A percentile compares a stretch with the other conserved stretches of the same genome.
phyloP scores from a whole-genome alignment of 2,329 filamentous ascomycete genomes.

The Zelopaecilomyces penicillatus region DNA sequence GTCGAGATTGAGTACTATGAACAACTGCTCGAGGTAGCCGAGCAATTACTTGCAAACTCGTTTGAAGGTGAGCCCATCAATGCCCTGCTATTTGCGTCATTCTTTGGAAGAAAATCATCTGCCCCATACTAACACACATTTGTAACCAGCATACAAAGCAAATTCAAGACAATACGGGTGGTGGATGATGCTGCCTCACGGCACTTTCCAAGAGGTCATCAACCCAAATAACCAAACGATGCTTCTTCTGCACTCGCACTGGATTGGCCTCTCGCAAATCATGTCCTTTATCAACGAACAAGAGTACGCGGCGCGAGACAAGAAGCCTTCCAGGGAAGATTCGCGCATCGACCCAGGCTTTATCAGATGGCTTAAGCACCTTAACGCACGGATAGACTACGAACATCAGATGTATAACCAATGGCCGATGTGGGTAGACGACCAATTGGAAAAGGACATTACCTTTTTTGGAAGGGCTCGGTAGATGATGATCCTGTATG shows the following conservation, averaged over 20 bases:
- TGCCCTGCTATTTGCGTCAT: background rate
- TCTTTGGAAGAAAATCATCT: background rate
- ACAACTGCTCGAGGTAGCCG: constrained; percentile 36
- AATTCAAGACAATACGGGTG: constrained; percentile 43
- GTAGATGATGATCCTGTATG: background rate
- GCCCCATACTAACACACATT: constrained; percentile 1
- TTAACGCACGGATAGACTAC: constrained; percentile 39
- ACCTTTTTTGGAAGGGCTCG: constrained; percentile 33
- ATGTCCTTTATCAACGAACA: constrained; percentile 40
- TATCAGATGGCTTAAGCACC: constrained; percentile 40
- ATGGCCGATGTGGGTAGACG: constrained; percentile 48
- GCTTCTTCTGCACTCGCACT: constrained; percentile 43
- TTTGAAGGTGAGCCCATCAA: constrained; percentile 38
- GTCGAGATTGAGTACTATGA: constrained; percentile 40
- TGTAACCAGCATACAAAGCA: constrained; percentile 38
- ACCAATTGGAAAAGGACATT: constrained; percentile 37
- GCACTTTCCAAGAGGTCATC: constrained; percentile 41
- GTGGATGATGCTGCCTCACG: constrained; percentile 51
- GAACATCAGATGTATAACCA: constrained; percentile 39
- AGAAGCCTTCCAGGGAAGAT: constrained; percentile 16
- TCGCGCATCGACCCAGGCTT: constrained; percentile 34
- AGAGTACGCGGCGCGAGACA: constrained; percentile 27
- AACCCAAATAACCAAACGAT: constrained; percentile 38
- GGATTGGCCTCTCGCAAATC: constrained; percentile 46
- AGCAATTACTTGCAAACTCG: constrained; percentile 44